Evolutionary conservation across 805 yeast genomes (phyloP), one percentile per base, ranked within the genome.

Genomic region (Cyberlindnera petersonii): DNA sequence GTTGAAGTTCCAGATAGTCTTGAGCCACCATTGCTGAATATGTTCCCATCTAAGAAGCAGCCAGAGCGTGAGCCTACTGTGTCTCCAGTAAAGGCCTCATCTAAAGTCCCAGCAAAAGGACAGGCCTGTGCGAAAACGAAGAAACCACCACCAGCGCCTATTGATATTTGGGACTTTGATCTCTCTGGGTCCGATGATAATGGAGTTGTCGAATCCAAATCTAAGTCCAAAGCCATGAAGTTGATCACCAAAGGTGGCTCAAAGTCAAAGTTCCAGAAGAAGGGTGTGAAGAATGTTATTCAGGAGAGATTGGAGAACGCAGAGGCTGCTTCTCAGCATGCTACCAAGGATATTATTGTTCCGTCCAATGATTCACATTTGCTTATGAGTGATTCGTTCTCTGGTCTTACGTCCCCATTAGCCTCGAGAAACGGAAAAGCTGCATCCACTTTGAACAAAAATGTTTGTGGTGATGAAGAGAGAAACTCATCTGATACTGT

Each of bases 111-210:
- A 30, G 26, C 16, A 14, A 34, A 34, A 4, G 31, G 14, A 16
- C 14, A 24, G 5, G 21, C 8, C 17, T n/a, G 28, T 14, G 23
- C 22, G 21, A 23, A 28, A 16, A 14, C 32, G 2, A 13, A 15
- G 11, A 15, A 26, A 15, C 18, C 28, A 14, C 17, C 28, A 26
- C 17, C 28, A 7, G 32, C 17, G 17, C 32, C 31, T 4, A 28
- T 27, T 18, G 56, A 55, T 36, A 40, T 51, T 27, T 55, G 60
- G 60, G 56, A 51, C 29, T 43, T 55, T 26, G 47, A 47, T 24
- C 43, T 39, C 6, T 45, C 52, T 5, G 48, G 45, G 33, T 44
- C 30, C 2, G 39, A 30, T 13, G 31, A 27, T 8, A 31, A n/a
- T n/a, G n/a, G 31, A 9, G 32, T 23, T 15, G 13, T 4, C 3